These are phyloP conservation scores for Tetrahymena elliotti DNA, from an alignment of 73 alveolate genomes.

Conservation along the genomic window DNA sequence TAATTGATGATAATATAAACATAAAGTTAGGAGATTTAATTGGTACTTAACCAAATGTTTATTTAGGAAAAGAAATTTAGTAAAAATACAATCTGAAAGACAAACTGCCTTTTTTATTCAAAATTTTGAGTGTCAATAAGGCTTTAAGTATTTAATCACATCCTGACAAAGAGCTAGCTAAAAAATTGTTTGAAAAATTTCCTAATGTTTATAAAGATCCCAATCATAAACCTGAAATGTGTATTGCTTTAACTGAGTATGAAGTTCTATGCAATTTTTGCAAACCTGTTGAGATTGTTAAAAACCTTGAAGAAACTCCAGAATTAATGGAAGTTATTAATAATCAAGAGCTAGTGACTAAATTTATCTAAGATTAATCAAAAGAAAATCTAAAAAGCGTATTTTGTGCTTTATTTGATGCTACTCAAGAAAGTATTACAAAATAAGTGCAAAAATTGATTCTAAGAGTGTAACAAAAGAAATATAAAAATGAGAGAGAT, in stretches of 20 bases:
- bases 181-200: conserved; percentile 60
- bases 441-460: background rate
- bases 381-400: background rate
- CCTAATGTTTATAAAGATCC: conserved; percentile 96
- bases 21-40: background rate
- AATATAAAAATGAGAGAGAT: background rate
- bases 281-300: conserved; percentile 23
- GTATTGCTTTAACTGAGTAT: conserved; percentile 91
- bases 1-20: background rate
- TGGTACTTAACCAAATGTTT: background rate
- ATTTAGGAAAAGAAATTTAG: conserved; percentile 11
- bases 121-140: conserved; percentile 85
- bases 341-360: background rate
- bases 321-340: background rate
- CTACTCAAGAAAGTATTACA: background rate
- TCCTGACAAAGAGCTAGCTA: conserved; percentile 91
- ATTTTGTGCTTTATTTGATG: background rate
- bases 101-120: conserved; percentile 82
- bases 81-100: conserved; percentile 41
- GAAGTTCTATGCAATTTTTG: conserved; percentile 59
- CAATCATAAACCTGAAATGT: conserved; percentile 99
- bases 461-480: background rate
- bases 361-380: background rate
- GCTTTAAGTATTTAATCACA: conserved; percentile 97
- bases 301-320: background rate